Percentiles rank a stretch among this genome's conserved stretches.
phyloP scores from a whole-genome alignment of 2,329 filamentous ascomycete species.

The Cladophialophora yegresii region DNA sequence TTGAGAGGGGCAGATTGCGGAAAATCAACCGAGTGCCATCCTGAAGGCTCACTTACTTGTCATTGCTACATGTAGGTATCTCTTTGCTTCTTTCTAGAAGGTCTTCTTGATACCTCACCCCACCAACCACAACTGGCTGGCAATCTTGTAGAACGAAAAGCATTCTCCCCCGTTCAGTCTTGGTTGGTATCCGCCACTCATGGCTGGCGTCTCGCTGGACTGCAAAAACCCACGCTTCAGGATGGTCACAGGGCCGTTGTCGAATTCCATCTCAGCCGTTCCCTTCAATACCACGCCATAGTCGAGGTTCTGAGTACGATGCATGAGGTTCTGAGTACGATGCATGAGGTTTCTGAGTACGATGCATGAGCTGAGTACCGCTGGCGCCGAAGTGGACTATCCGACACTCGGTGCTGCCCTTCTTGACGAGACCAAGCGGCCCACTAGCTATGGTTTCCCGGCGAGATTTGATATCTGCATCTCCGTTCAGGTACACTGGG shows the following conservation, averaged over 20 bases:
- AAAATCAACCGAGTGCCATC: background rate
- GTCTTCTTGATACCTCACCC: slow-evolving; percentile 15
- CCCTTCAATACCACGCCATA: slow-evolving; percentile 59
- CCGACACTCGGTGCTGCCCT: slow-evolving; percentile 19
- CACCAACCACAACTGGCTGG: slow-evolving; percentile 16
- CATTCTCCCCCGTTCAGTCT: slow-evolving; percentile 26
- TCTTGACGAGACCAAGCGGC: slow-evolving; percentile 18
- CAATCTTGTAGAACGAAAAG: slow-evolving; percentile 23
- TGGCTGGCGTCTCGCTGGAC: slow-evolving; percentile 53
- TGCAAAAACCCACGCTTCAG: slow-evolving; percentile 56
- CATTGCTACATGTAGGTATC: slow-evolving; percentile 20
- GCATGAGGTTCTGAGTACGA: slow-evolving; percentile 55
- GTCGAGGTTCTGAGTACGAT: slow-evolving; percentile 57
- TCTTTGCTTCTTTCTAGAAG: background rate
- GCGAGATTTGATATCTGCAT: slow-evolving; percentile 19
- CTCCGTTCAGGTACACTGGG: slow-evolving; percentile 21
- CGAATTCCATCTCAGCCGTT: slow-evolving; percentile 54
- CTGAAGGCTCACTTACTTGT: slow-evolving; percentile 5
- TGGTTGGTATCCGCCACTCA: slow-evolving; percentile 45
- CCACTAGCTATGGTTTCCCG: slow-evolving; percentile 17
- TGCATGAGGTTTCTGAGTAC: slow-evolving; percentile 57
- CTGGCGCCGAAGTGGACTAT: slow-evolving; percentile 52
- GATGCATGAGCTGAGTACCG: slow-evolving; percentile 48
- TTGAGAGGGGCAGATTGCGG: background rate
- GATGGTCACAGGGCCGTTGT: slow-evolving; percentile 51